phyloP scores from a whole-genome alignment of 202 grass and related monocot species.

The Eragrostis tef region DNA sequence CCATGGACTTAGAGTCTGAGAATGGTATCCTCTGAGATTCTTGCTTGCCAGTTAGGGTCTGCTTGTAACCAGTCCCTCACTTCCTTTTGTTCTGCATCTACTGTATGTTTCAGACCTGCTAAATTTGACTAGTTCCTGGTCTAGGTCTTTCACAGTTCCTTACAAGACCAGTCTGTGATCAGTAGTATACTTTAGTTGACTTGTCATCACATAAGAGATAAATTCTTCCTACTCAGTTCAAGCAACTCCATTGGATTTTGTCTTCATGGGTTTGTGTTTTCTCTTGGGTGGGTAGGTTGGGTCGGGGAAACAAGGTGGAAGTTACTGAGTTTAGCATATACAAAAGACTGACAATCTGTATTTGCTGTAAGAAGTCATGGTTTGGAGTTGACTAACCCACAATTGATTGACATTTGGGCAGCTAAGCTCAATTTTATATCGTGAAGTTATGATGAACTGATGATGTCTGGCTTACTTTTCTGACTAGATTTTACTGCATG shows the following conservation, averaged over 20 bases:
- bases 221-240: neutral
- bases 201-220: neutral
- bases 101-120: neutral
- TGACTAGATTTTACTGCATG: conserved; percentile 43
- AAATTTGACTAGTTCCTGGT: neutral
- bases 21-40: neutral
- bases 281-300: neutral
- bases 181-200: neutral
- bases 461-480: neutral
- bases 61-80: neutral
- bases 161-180: neutral
- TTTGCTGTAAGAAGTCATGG: neutral
- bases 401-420: neutral
- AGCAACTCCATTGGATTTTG: neutral
- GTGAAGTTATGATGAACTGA: conserved; percentile 2
- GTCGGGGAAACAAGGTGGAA: neutral
- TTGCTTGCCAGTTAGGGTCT: neutral
- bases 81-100: neutral
- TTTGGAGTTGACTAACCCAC: conserved; percentile 3
- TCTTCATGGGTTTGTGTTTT: neutral
- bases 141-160: no score
- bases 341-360: neutral
- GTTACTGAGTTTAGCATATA: conserved; percentile 11
- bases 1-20: neutral
- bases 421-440: conserved; percentile 13